Base-by-base conservation (phyloP, 78 protist species). In the Dictyostelium intermedium region DNA sequence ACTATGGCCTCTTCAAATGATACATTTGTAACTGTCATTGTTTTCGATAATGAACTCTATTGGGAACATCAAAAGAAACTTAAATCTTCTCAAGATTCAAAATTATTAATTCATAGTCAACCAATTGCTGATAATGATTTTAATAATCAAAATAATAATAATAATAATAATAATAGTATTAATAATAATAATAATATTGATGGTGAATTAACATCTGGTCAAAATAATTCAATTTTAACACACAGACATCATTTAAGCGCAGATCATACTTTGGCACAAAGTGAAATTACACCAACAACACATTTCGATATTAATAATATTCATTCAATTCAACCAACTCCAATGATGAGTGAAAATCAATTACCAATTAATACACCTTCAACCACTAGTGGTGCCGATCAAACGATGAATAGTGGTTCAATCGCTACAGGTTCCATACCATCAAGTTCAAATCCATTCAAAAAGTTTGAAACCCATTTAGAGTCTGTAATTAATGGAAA, bases 11-110 rank as follows among this genome's bases (percentile, higher is more conserved):
- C 37, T 37, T 78, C 93, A 5, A 84, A 87, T 18, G 79, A 79
- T 63, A 35, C 82, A 1, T 2, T 2, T 1, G 50, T 87, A 11
- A 87, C 84, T 11, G 45, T 87, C 11, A 45, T 87, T 14, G 93
- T 87, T 2, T 87, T 87, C 32, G 85, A 87, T 35, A 87, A 87
- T 43, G 86, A 79, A 27, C 45, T 79, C 2, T 87, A 87, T 66
- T 79, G 93, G 85, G 66, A 78, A 30, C 60, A 87, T 13, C 80
- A 87, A 66, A 85, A 47, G 47, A 43, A 77, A n/a, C 23, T 72
- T 16, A 34, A 66, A 66, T 30, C 34, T 6, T 3, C n/a, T 34
- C 25, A 72, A 3, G 39, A 32, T 34, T 30, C 35, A 32, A 72
- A 72, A 34, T 43, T 47, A 50, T 39, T 63, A 82, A 23, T 30